Evolutionary conservation across 352 stramenopile genomes (phyloP).

Genomic region (Phytophthora sansomeana): DNA sequence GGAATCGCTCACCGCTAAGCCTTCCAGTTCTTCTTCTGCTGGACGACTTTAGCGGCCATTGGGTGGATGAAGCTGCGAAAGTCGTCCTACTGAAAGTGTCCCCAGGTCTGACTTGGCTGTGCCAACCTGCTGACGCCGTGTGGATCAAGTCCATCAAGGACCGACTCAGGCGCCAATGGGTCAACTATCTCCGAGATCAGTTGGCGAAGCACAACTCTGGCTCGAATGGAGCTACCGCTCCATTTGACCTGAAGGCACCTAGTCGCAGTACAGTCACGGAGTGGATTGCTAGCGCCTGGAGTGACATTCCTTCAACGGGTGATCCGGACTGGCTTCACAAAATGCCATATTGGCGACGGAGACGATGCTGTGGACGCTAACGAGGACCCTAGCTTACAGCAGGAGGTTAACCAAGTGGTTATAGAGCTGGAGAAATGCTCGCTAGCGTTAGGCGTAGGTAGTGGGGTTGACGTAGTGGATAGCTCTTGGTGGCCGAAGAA

Average conservation of each 20-base stretch:
- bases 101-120: constrained; percentile 27
- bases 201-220: background rate
- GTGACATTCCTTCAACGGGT: background rate
- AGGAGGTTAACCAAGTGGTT: background rate
- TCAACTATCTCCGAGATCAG: constrained; percentile 17
- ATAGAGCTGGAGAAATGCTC: background rate
- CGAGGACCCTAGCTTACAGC: background rate
- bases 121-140: constrained; percentile 29
- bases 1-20: constrained; percentile 3
- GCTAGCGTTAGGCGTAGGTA: background rate
- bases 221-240: background rate
- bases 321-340: background rate
- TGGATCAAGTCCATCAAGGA: constrained; percentile 43
- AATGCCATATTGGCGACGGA: background rate
- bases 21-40: background rate
- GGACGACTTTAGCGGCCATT: constrained; percentile 1
- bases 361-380: background rate
- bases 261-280: background rate
- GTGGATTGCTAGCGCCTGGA: background rate
- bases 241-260: background rate
- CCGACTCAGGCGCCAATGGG: constrained; percentile 9
- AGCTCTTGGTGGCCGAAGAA: no score
- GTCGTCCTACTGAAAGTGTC: constrained; percentile 25
- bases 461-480: background rate
- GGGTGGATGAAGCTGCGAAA: constrained; percentile 3